A percentile compares a stretch with the other conserved stretches of the same genome.
phyloP scores from a whole-genome alignment of 441 rosid species.

The Macaranga tanarius region DNA sequence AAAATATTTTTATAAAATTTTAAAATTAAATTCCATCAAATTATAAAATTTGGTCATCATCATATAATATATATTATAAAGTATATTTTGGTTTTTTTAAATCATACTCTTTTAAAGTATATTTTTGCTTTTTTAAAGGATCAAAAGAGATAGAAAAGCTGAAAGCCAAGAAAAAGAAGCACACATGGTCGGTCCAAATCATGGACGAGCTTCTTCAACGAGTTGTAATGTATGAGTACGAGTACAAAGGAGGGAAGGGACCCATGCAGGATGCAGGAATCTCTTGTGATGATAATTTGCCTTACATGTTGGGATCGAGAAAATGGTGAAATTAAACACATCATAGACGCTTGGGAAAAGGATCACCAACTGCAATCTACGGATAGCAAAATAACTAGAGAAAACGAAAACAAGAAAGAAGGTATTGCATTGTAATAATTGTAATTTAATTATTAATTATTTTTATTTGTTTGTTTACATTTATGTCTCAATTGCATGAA shows the following conservation, averaged over 20 bases:
- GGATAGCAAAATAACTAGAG: not conserved
- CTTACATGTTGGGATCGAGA: not conserved
- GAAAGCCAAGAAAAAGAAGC: slow-evolving; percentile 28
- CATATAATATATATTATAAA: too few species aligned
- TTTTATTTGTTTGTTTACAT: too few species aligned
- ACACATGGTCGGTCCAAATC: slow-evolving; percentile 35
- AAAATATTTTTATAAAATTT: too few species aligned
- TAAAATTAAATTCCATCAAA: too few species aligned
- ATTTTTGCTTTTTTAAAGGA: slow-evolving; percentile 9
- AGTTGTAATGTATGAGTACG: slow-evolving; percentile 6
- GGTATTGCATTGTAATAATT: too few species aligned
- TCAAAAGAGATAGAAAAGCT: slow-evolving; percentile 24
- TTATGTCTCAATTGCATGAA: too few species aligned
- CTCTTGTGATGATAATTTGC: too few species aligned
- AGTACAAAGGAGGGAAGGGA: slow-evolving; percentile 16
- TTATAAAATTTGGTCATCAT: too few species aligned
- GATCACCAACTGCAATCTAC: not conserved
- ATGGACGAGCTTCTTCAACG: slow-evolving; percentile 26
- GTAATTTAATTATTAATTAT: too few species aligned
- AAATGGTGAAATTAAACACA: not conserved
- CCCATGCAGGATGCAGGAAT: not conserved
- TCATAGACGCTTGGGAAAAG: not conserved
- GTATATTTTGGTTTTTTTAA: too few species aligned
- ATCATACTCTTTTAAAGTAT: too few species aligned
- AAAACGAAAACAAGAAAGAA: not conserved